Percentiles rank a stretch among this genome's conserved stretches.
Conservation (phyloP, 2,329 filamentous ascomycete genomes). For the Phaeosphaeriaceae sp. region DNA sequence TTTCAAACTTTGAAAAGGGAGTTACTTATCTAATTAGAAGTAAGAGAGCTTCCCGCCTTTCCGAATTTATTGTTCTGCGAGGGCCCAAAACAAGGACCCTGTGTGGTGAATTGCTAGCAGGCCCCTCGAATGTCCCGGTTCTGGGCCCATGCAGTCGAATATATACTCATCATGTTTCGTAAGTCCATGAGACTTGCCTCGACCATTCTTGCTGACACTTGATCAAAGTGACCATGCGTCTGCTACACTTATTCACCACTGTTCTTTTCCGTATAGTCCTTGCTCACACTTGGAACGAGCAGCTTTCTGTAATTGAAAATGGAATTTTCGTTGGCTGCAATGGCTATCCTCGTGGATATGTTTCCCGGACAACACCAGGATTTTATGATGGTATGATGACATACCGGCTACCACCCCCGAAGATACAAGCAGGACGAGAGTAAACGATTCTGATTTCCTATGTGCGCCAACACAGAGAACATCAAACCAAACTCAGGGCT, state of each 20-base stretch:
- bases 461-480: conserved; percentile 5
- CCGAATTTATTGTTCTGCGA: background rate
- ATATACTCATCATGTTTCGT: background rate
- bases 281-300: background rate
- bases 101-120: background rate
- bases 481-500: conserved; percentile 8
- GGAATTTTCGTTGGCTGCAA: background rate
- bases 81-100: background rate
- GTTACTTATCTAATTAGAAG: too few relatives aligned
- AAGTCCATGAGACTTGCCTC: too few relatives aligned
- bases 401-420: too few relatives aligned
- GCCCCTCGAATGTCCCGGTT: background rate
- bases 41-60: background rate
- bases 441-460: too few relatives aligned
- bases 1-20: too few relatives aligned
- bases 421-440: too few relatives aligned
- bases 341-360: background rate
- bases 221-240: background rate
- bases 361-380: too few relatives aligned
- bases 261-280: background rate
- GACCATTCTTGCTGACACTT: background rate
- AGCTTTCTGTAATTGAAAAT: background rate
- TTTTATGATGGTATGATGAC: too few relatives aligned
- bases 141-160: background rate
- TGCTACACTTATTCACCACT: background rate